Evolutionary conservation across 768 basidiomycete species (phyloP), one percentile per base, ranked within the genome.

Genomic region (Naganishia friedmannii): DNA sequence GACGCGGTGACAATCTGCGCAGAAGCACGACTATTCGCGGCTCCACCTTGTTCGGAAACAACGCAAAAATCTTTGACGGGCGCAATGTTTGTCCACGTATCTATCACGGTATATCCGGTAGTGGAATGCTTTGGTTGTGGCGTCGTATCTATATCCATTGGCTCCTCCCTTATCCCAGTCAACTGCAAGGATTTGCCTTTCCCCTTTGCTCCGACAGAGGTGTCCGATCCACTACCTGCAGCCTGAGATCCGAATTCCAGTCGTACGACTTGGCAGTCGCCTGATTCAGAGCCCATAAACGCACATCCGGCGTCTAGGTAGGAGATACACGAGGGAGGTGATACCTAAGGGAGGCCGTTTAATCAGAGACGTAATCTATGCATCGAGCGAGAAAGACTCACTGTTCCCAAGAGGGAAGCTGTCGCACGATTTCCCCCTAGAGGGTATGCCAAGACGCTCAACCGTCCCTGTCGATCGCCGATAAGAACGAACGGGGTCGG

Each of bases 31-130:
- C 69, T 28, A 12, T 31, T 42, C 10, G 32, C 57, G 7, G 57
- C 29, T 12, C 37, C 28, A 26, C 34, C 32, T 7, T 53, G 78
- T 51, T 74, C 68, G 3, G 60, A 45, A 3, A 79, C 76, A 0
- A 74, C 69, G 48, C 74, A 75, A 65, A 80, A 77, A 55, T 80
- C 79, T 46, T 77, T 77, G 26, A 80, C 74, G n/a, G 79, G 79
- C 12, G 76, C 78, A 1, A 80, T 48, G 65, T 80, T 80, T 71
- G 75, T 74, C 78, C 77, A 78, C 23, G 73, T 69, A 54, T 78
- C 78, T 57, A 73, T 68, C 29, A 76, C 53, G 21, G 55, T 54
- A 21, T 68, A 72, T 17, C 73, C 68, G 54, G 53, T 29, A 32
- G 39, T 3, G 70, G 74, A 29, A 56, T 56, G 12, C 65, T 55